Conservation (phyloP, 768 basidiomycete genomes). For the Glaciozyma martinii region DNA sequence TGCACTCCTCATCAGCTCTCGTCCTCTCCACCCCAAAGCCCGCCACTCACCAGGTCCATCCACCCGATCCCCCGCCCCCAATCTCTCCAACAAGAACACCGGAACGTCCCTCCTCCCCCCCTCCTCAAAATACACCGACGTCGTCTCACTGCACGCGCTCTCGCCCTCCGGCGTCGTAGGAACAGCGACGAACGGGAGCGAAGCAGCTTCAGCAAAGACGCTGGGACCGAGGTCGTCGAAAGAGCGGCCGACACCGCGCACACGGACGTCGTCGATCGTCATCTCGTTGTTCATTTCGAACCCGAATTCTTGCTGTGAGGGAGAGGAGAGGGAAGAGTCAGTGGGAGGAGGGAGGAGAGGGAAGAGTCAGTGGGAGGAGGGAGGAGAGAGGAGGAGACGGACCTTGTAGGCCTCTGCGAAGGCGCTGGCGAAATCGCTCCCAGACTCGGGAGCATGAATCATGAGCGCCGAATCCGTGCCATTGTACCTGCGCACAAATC, state of each 20-base stretch:
- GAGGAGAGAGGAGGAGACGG: not conserved
- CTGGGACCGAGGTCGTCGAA: constrained; percentile 70
- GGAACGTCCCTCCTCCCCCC: constrained; percentile 1
- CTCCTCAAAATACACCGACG: not conserved
- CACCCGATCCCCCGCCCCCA: not conserved
- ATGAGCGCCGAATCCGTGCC: constrained; percentile 88
- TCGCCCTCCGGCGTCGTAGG: constrained; percentile 29
- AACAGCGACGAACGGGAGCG: constrained; percentile 45
- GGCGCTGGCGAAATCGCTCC: constrained; percentile 65
- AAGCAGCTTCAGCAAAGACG: constrained; percentile 63
- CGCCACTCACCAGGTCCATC: not conserved
- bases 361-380: not conserved
- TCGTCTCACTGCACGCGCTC: not conserved
- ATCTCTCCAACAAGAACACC: not conserved
- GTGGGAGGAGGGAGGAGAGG: not conserved
- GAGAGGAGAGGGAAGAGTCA: not conserved
- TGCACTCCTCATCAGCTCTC: constrained; percentile 59
- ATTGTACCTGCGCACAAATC: constrained; percentile 48
- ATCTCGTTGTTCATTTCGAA: constrained; percentile 73
- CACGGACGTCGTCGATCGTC: constrained; percentile 80
- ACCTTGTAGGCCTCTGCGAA: constrained; percentile 69
- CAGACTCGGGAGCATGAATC: constrained; percentile 47
- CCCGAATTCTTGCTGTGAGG: constrained; percentile 51
- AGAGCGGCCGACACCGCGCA: constrained; percentile 83
- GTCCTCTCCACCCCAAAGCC: constrained; percentile 51